A percentile compares a stretch with the other conserved stretches of the same genome.
Evolutionary conservation across 2,329 filamentous ascomycete genomes (phyloP).

Genomic region (Exophiala phaeomuriformis): DNA sequence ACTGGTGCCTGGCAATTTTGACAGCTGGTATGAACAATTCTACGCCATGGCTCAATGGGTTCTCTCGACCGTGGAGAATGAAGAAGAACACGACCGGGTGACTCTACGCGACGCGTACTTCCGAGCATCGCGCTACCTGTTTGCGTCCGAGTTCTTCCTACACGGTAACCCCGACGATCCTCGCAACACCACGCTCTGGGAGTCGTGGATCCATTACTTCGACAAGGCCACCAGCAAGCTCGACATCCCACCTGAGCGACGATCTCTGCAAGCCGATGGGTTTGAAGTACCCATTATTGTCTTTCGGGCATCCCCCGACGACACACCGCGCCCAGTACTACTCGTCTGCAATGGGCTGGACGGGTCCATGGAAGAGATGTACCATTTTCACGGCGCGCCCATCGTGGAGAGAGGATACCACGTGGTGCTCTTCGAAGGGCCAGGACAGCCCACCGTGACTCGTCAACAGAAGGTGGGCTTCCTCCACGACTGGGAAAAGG

Average conservation of each 20-base stretch:
- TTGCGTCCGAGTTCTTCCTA: constrained; percentile 38
- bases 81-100: constrained; percentile 5
- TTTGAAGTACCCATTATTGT: constrained; percentile 37
- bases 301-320: constrained; percentile 27
- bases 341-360: constrained; percentile 40
- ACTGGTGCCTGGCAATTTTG: constrained; percentile 23
- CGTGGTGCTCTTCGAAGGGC: constrained; percentile 42
- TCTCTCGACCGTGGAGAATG: constrained; percentile 3
- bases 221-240: constrained; percentile 36
- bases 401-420: constrained; percentile 40
- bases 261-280: constrained; percentile 29
- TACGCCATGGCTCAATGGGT: constrained; percentile 13
- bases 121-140: constrained; percentile 39
- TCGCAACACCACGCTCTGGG: constrained; percentile 36
- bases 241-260: constrained; percentile 33
- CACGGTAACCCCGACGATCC: constrained; percentile 38
- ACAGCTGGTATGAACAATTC: constrained; percentile 15
- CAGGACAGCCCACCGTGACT: constrained; percentile 39
- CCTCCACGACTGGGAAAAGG: constrained; percentile 40
- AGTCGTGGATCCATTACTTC: constrained; percentile 33
- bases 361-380: constrained; percentile 40
- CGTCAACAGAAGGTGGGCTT: constrained; percentile 40
- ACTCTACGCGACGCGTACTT: constrained; percentile 32
- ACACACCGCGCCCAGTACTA: constrained; percentile 33
- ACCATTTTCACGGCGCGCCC: constrained; percentile 34